phyloP scores from a whole-genome alignment of 2,329 filamentous ascomycete species.

The Clarireedia monteithiana region DNA sequence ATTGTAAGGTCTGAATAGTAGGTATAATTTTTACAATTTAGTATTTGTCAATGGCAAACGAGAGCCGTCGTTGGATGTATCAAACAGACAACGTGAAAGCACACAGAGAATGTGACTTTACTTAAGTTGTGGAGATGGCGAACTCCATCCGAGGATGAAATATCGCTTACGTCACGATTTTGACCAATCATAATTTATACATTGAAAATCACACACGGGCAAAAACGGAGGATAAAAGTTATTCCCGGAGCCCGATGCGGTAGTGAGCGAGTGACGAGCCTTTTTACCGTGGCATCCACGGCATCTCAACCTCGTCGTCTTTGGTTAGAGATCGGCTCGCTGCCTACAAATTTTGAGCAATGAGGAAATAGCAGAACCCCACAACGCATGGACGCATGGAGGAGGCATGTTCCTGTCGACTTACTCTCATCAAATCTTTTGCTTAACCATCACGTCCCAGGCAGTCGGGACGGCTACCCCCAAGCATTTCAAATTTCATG shows the following conservation, averaged over 20 bases:
- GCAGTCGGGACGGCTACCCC: too few relatives aligned
- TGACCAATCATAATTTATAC: constrained; percentile 2
- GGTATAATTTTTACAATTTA: not conserved
- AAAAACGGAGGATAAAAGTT: constrained; percentile 6
- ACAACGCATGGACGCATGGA: too few relatives aligned
- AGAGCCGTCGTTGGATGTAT: not conserved
- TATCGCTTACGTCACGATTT: constrained; percentile 6
- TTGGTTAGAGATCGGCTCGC: too few relatives aligned
- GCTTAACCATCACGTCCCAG: too few relatives aligned
- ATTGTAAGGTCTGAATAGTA: not conserved
- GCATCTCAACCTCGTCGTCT: too few relatives aligned
- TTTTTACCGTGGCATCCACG: not conserved
- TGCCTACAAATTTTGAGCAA: too few relatives aligned
- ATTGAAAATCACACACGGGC: constrained; percentile 8
- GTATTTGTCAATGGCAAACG: not conserved
- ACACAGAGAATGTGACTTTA: not conserved
- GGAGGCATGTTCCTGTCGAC: too few relatives aligned
- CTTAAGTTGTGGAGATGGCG: constrained; percentile 9
- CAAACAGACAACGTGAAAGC: not conserved
- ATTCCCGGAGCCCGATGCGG: constrained; percentile 1
- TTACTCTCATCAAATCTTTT: too few relatives aligned
- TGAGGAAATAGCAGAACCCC: too few relatives aligned
- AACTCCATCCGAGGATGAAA: constrained; percentile 1
- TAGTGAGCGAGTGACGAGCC: not conserved
- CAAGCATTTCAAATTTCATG: too few relatives aligned